Evolutionary conservation across 495 filamentous ascomycete species (phyloP).

Genomic region (Aspergillus sclerotiicarbonarius): DNA sequence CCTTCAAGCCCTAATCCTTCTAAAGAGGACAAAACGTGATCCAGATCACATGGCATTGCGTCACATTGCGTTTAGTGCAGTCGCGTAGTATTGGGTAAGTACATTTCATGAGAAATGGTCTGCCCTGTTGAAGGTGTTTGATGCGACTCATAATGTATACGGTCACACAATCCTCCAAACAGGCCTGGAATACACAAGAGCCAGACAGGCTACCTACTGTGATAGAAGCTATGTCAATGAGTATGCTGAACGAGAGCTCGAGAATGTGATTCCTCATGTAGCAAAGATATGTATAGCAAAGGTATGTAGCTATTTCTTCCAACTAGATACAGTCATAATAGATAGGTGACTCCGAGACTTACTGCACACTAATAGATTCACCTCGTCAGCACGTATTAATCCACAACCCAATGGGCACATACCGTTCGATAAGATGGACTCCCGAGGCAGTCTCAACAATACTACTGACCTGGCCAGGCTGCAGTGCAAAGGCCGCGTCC

Average conservation of each 20-base stretch:
- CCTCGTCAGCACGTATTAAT: slow-evolving; percentile 14
- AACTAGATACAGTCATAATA: slow-evolving; percentile 2
- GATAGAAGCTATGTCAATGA: neutral
- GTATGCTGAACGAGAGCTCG: neutral
- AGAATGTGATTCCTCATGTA: neutral
- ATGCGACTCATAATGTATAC: no score
- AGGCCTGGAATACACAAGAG: no score
- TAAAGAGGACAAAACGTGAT: no score
- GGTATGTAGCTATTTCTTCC: neutral
- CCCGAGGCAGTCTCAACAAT: slow-evolving; percentile 92
- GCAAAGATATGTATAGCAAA: neutral
- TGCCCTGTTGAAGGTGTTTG: no score
- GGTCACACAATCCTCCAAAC: no score
- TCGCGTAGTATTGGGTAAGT: no score
- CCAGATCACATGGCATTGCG: no score
- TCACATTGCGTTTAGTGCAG: no score
- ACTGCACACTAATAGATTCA: slow-evolving; percentile 30
- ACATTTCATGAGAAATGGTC: no score
- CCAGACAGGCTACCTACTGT: no score
- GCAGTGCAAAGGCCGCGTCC: slow-evolving; percentile 83
- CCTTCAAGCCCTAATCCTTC: no score
- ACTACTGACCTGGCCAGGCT: slow-evolving; percentile 78
- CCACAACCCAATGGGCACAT: slow-evolving; percentile 25
- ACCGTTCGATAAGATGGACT: slow-evolving; percentile 94
- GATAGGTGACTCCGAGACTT: slow-evolving; percentile 2